Conservation (phyloP, 305 asterid species). For the Ajuga reptans region DNA sequence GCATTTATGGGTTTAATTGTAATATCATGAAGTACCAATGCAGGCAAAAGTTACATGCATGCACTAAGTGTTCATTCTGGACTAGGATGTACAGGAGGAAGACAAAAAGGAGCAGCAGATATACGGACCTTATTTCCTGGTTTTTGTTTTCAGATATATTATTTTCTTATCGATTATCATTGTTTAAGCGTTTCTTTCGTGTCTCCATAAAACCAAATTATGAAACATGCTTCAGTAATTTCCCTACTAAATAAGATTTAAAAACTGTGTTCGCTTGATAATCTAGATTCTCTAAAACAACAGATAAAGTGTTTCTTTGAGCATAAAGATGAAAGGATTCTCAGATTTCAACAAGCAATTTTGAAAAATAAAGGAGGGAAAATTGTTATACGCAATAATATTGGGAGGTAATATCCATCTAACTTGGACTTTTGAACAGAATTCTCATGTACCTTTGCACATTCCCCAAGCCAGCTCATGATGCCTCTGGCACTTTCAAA, state of each 20-base stretch:
- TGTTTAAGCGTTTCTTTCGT: not conserved
- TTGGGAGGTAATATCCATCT: not conserved
- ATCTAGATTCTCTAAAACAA: not conserved
- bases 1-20: not conserved
- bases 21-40: not conserved
- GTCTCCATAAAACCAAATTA: not conserved
- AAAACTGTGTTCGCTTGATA: not conserved
- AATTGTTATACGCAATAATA: not conserved
- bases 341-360: not conserved
- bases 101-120: not conserved
- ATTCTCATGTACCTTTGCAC: conserved; percentile 53
- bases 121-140: not conserved
- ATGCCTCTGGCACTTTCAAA: conserved; percentile 75
- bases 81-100: not conserved
- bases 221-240: not conserved
- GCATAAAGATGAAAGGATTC: not conserved
- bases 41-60: not conserved
- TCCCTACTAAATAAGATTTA: not conserved
- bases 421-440: not conserved
- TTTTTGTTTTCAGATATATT: not conserved
- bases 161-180: too few relatives aligned
- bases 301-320: not conserved
- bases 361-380: not conserved
- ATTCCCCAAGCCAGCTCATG: conserved; percentile 86
- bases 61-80: not conserved